Percentiles rank a stretch among this genome's conserved stretches.
Evolutionary conservation across 2,329 filamentous ascomycete species (phyloP).

Genomic region (Scopulariopsis brevicaulis): DNA sequence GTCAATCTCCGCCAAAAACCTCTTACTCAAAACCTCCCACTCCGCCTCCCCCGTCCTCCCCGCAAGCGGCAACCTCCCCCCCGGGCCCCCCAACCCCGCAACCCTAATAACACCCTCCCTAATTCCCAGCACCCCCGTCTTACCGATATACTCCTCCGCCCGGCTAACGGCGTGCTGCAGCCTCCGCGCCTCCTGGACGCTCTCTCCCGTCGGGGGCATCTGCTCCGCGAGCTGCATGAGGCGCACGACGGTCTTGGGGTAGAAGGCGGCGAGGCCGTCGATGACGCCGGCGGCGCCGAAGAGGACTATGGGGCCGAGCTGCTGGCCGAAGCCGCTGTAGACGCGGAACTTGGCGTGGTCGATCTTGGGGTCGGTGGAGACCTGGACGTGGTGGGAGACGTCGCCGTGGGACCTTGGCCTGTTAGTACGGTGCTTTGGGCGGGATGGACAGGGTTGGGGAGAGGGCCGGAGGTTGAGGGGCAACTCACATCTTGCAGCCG

Average conservation of each 20-base stretch:
- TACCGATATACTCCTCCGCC: constrained; percentile 50
- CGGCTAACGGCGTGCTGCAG: constrained; percentile 50
- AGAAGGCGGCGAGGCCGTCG: constrained; percentile 51
- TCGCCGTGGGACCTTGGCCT: constrained; percentile 43
- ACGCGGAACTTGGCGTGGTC: constrained; percentile 47
- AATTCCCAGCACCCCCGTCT: constrained; percentile 50
- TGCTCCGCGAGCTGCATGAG: constrained; percentile 36
- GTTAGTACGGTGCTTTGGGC: not conserved
- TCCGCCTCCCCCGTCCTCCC: constrained; percentile 45
- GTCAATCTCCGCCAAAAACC: constrained; percentile 27
- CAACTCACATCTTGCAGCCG: constrained; percentile 46
- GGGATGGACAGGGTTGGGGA: not conserved
- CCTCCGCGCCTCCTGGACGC: constrained; percentile 35
- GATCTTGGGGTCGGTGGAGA: constrained; percentile 47
- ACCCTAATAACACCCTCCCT: constrained; percentile 51
- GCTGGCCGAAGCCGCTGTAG: constrained; percentile 55
- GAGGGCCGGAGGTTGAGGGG: not conserved
- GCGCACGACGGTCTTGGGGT: constrained; percentile 49
- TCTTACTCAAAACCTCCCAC: constrained; percentile 45
- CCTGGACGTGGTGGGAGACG: constrained; percentile 51
- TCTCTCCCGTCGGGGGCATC: constrained; percentile 20
- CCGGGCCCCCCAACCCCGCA: constrained; percentile 45
- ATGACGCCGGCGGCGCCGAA: constrained; percentile 50
- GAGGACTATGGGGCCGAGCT: constrained; percentile 47
- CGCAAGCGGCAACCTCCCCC: constrained; percentile 44